A percentile compares a stretch with the other conserved stretches of the same genome.
phyloP scores from a whole-genome alignment of 495 filamentous ascomycete genomes.

The Daldinia loculata region DNA sequence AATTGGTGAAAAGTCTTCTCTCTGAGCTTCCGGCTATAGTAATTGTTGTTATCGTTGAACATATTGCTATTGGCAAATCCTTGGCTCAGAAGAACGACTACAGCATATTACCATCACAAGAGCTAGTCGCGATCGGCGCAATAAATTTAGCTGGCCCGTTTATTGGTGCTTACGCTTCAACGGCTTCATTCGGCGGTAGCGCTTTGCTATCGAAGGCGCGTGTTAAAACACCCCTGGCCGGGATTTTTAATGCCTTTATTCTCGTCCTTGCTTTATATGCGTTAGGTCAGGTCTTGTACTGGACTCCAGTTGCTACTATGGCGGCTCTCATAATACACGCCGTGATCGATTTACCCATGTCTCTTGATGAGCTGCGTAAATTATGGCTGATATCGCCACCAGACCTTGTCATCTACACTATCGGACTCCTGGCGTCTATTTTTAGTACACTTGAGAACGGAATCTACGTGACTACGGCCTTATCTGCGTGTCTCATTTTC shows the following conservation, averaged over 20 bases:
- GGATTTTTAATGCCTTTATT: not conserved
- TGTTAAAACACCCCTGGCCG: slow-evolving; percentile 3
- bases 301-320: slow-evolving; percentile 5
- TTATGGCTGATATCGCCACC: slow-evolving; percentile 8
- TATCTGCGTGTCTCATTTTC: slow-evolving; percentile 5
- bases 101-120: slow-evolving; percentile 7
- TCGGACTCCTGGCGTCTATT: slow-evolving; percentile 1
- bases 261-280: not conserved
- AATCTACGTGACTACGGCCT: slow-evolving; percentile 2
- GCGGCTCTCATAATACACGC: slow-evolving; percentile 13
- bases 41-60: slow-evolving; percentile 16
- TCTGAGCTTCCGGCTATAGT: slow-evolving; percentile 8
- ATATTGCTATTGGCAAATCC: slow-evolving; percentile 17
- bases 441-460: slow-evolving; percentile 10
- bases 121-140: slow-evolving; percentile 5
- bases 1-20: not conserved
- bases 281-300: not conserved
- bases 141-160: slow-evolving; percentile 14
- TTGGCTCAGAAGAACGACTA: slow-evolving; percentile 11
- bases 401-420: slow-evolving; percentile 2
- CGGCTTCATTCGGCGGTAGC: slow-evolving; percentile 15
- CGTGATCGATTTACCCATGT: not conserved
- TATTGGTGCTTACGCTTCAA: slow-evolving; percentile 9
- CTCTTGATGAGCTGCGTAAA: not conserved
- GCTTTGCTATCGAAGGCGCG: slow-evolving; percentile 9